A percentile compares a stretch with the other conserved stretches of the same genome.
Conservation (phyloP, 257 asterid species). For the Fraxinus excelsior region DNA sequence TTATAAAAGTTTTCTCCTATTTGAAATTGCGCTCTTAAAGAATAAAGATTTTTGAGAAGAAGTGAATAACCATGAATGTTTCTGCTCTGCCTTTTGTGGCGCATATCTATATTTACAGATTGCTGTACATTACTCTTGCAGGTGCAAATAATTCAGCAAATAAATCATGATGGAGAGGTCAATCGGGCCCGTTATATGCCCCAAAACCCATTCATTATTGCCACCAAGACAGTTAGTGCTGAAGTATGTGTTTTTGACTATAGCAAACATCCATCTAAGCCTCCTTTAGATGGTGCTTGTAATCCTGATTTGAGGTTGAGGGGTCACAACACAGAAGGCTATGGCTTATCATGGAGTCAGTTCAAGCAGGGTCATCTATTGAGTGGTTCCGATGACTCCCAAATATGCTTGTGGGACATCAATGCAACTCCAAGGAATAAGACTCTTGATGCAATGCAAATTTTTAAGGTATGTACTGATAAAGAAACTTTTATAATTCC, state of each 20-base stretch:
- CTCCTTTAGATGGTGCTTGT: constrained; percentile 86
- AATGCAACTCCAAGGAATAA: constrained; percentile 81
- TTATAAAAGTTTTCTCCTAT: not conserved
- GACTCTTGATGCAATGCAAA: constrained; percentile 81
- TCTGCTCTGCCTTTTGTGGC: not conserved
- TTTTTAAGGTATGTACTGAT: constrained; percentile 65
- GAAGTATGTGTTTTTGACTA: constrained; percentile 92
- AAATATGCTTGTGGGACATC: constrained; percentile 95
- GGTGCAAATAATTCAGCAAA: constrained; percentile 98
- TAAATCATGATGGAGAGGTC: constrained; percentile 96
- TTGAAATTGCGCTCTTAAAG: not conserved
- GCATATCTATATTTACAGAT: not conserved
- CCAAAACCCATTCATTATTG: constrained; percentile 76
- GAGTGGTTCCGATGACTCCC: constrained; percentile 97
- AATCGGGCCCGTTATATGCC: constrained; percentile 98
- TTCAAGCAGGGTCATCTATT: constrained; percentile 85
- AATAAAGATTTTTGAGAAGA: not conserved
- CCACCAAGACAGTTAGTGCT: constrained; percentile 89
- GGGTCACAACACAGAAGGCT: constrained; percentile 92
- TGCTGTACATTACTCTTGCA: constrained; percentile 29
- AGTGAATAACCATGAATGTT: constrained; percentile 30
- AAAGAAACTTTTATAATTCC: not conserved
- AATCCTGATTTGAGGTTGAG: constrained; percentile 91
- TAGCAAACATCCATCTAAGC: constrained; percentile 94
- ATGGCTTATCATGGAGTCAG: constrained; percentile 93